Base-by-base conservation (phyloP, 768 basidiomycete genomes). In the Lanmaoa pseudosensibilis region DNA sequence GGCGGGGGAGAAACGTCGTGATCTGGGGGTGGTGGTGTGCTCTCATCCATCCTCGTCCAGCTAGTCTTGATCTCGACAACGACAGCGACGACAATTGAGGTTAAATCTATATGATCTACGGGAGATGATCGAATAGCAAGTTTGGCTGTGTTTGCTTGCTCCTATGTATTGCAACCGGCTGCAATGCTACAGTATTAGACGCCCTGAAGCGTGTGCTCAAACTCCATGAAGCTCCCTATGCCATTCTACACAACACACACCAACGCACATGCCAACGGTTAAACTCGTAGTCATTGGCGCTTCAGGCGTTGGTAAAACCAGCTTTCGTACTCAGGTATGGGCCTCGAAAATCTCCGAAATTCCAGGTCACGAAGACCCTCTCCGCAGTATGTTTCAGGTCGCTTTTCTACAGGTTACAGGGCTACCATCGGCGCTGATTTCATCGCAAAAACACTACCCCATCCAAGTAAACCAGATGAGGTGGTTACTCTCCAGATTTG, bases 341-440 rank as follows among this genome's bases (percentile, higher is more conserved):
- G 39, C 27, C 9, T 30, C 25, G 15, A 44, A n/a, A 19, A 40
- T 55, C 15, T 32, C 5, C 39, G 2, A 37, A 43, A 38, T 18
- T 25, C 3, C 25, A 9, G 30, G 10, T 45, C 46, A 40, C 47
- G 43, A 36, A 36, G 16, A 30, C 21, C 27, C 23, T 53, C 23
- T 51, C n/a, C 38, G 30, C 62, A 92, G 85, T 94, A 88, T 68
- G 84, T 92, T 61, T 85, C 87, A 11, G 83, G 85, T 27, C 81
- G 80, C 13, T 94, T 93, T 71, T 84, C 87, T 5, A 82, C 80
- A 3, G 83, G 84, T 11, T 94, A 94, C 70, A 78, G 89, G 46
- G 87, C 92, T 1, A 94, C 92, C 3, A 93, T 95, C 40, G 92
- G 92, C 19, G 85, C 88, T n/a, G 92, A 94, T 72, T 94, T 94